phyloP scores from a whole-genome alignment of 202 grass and related monocot species.

The Digitaria exilis region DNA sequence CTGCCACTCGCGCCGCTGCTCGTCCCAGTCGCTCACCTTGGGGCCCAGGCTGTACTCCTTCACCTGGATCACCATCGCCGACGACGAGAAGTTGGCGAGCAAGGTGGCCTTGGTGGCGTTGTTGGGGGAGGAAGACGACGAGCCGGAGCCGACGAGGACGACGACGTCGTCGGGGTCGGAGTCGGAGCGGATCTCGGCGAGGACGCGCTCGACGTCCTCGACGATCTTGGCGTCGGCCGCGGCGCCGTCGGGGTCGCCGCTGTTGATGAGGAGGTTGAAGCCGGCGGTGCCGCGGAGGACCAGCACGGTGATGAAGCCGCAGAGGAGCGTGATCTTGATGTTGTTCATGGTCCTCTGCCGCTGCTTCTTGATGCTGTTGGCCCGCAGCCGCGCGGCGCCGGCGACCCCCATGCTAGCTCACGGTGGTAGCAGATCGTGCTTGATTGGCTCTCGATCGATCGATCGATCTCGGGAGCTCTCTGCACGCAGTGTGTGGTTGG shows the following conservation, averaged over 20 bases:
- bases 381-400: not conserved
- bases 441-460: not conserved
- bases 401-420: slow-evolving; percentile 27
- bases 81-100: slow-evolving; percentile 24
- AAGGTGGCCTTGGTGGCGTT: slow-evolving; percentile 39
- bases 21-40: slow-evolving; percentile 58
- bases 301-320: slow-evolving; percentile 54
- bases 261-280: slow-evolving; percentile 27
- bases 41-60: slow-evolving; percentile 58
- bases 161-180: slow-evolving; percentile 39
- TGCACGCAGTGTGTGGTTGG: not conserved
- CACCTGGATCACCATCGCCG: slow-evolving; percentile 7
- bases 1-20: slow-evolving; percentile 60
- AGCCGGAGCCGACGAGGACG: not conserved
- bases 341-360: slow-evolving; percentile 51
- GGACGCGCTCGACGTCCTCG: slow-evolving; percentile 61
- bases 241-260: not conserved
- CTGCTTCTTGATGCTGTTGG: slow-evolving; percentile 1
- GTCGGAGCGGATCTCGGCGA: slow-evolving; percentile 63
- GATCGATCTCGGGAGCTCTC: not conserved
- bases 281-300: slow-evolving; percentile 56
- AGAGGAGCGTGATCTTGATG: slow-evolving; percentile 56
- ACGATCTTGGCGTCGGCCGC: slow-evolving; percentile 32
- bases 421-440: no score
- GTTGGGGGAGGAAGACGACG: not conserved